Base-by-base conservation (phyloP, 176 grass and related monocot species). In the Carex littledalei region DNA sequence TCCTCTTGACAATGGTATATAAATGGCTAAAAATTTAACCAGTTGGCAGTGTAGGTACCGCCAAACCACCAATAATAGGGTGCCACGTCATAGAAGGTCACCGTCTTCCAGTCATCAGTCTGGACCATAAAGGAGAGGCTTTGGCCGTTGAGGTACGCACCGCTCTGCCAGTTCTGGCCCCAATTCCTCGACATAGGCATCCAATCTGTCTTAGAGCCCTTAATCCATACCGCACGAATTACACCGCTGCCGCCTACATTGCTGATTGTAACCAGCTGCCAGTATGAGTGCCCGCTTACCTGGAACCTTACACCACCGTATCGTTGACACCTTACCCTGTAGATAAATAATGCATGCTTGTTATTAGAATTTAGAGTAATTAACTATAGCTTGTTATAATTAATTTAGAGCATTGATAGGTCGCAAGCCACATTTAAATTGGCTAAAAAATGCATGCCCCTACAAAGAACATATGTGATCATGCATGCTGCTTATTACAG, bases 101-200 rank as follows among this genome's bases (percentile, higher is more conserved):
- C 56, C n/a, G 5, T 53, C 21, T 83, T 66, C 39, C 80, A 12
- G 60, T 83, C 60, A 3, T 83, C 80, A 13, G 39, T 65, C 39
- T 83, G 80, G 4, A 83, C 35, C 0, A 16, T n/a, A 32, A 92
- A 92, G 0, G 91, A 93, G 8, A 93, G 81, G 0, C 72, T 85
- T 84, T 91, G 89, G 0, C 81, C 86, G 35, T 55, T 91, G 58
- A 91, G 91, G 62, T 89, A 93, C 0, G 39, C 8, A 0, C 86
- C 77, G 0, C 75, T 86, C 50, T 93, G 91, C 91, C 91, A 93
- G 39, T 91, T 88, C 3, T 83, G 87, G 10, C 91, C 91, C 91
- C 91, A 93, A 67, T 93, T 93, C 6, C 84, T 78, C 6, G 84
- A 37, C 91, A 93, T 93, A 3, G 29, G 3, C 86, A 91, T 85